Base-by-base conservation (phyloP, 108 stramenopile genomes). In the Cylindrotheca closterium region DNA sequence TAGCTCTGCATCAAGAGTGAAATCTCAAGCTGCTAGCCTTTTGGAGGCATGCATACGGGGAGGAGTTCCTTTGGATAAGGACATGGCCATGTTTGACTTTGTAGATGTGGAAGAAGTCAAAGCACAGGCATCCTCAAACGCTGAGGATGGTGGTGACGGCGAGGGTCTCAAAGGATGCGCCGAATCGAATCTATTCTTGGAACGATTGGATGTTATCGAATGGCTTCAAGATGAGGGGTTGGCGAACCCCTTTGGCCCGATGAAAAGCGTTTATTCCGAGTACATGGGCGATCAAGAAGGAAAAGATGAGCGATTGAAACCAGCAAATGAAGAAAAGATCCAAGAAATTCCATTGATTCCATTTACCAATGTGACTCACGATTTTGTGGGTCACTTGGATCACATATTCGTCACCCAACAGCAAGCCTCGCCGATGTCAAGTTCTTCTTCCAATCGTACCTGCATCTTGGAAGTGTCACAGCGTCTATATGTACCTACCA, bases 301-400 rank as follows among this genome's bases (percentile, higher is more conserved):
- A 42, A 42, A 42, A 7, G n/a, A n/a, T n/a, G n/a, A n/a, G n/a
- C n/a, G n/a, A n/a, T n/a, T n/a, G n/a, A n/a, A n/a, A n/a, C n/a
- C n/a, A n/a, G n/a, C n/a, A n/a, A n/a, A n/a, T n/a, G n/a, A n/a
- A n/a, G n/a, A n/a, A n/a, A n/a, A n/a, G n/a, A n/a, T n/a, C n/a
- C n/a, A n/a, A n/a, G n/a, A n/a, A n/a, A n/a, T n/a, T n/a, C n/a
- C n/a, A n/a, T n/a, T 46, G 2, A 47, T 88, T 30, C 67, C 80
- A 8, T 95, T 95, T 70, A 90, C 90, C 25, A 95, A 95, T 54
- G 85, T 95, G 22, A 95, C 93, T 7, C 37, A 45, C 48, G 84
- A 83, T 50, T 95, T 95, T 66, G 89, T 86, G 7, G 88, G 87
- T n/a, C 55, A 60, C 7, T 55, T 95, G 37, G 93, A 95, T 64